Base-by-base conservation (phyloP, 1,284 basidiomycete genomes). In the Boletus sp. region DNA sequence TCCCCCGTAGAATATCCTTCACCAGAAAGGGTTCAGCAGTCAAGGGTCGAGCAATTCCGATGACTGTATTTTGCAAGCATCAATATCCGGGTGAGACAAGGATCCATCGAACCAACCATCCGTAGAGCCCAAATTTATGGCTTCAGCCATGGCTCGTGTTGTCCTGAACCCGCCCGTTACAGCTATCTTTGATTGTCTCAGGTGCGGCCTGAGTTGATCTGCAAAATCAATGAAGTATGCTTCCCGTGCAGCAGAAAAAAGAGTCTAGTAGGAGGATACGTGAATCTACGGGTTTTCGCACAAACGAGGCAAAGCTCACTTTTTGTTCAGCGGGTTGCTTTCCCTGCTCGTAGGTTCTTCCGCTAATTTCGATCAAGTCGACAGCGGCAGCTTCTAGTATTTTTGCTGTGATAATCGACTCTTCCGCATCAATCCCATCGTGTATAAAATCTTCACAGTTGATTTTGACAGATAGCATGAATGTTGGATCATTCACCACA, bases 321-420 rank as follows among this genome's bases (percentile, higher is more conserved):
- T 25, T 51, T 2, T 41, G 52, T 35, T 43, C 46, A 23, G 14
- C 30, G 6, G 8, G 9, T 56, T 45, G 48, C 56, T 66, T 14
- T 2, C 53, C 65, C 38, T 60, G 55, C 49, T 76, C 73, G 51
- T 75, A 77, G 0, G 67, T 71, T 23, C 74, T 71, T 14, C 75
- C 74, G 14, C 60, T 65, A 42, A 77, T 52, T 53, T 78, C 78
- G 34, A 81, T 74, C 55, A 81, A 64, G 58, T 80, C 76, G 4
- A 79, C 64, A 1, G 67, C 65, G 2, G 60, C 62, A 9, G 57
- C 62, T 50, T 78, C 77, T 34, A 80, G 64, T 56, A 70, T 61
- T 42, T 64, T 53, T 39, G 73, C 72, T 8, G 74, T 69, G 40
- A 59, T 47, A 40, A 70, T 61, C n/a, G 71, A 69, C 51, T 80